Evolutionary conservation across 805 yeast genomes (phyloP), one percentile per base, ranked within the genome.

Genomic region (Jamesozyma piceae): DNA sequence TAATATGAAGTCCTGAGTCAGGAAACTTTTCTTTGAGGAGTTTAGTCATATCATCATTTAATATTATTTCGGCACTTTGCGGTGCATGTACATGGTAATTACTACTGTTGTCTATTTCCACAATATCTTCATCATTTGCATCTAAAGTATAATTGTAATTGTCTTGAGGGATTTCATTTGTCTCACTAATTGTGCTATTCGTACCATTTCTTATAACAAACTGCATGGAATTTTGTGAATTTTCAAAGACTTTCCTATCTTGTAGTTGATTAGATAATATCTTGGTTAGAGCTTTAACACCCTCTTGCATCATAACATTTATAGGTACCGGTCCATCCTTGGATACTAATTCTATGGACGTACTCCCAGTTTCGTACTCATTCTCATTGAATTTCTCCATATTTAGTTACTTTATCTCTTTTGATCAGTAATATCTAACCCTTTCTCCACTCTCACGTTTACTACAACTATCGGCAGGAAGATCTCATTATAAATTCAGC

Each of bases 271-370:
- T 50, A 4, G 62, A 49, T 30, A 60, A 42, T 17, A 58, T 53
- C 40, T 56, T 58, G 1, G 60, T 54, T 17, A 60, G 34, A 2
- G 64, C 64, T 35, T 59, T 58, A 14, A 60, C 60, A 38, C 65
- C 64, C 43, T 60, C 62, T 49, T 56, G 62, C 61, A 59, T 57
- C 63, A 60, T 58, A 15, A 56, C 48, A 42, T 56, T 55, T 26
- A 60, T 51, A 21, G 62, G 59, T 19, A 57, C 48, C 2, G 61
- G 56, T 1, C 62, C 62, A 46, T 52, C 55, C 31, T 49, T 47
- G 9, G 60, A 51, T 9, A 54, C 51, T 6, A 53, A 34, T 32
- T 56, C 60, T 20, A 53, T 52, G 4, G 60, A 51, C 9, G 53
- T 41, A 19, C 24, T 42, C 1, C 37, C 32, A 33, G 18, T 37